Base-by-base conservation (phyloP, 1,139 yeast genomes). In the Yamadazyma friedrichii region DNA sequence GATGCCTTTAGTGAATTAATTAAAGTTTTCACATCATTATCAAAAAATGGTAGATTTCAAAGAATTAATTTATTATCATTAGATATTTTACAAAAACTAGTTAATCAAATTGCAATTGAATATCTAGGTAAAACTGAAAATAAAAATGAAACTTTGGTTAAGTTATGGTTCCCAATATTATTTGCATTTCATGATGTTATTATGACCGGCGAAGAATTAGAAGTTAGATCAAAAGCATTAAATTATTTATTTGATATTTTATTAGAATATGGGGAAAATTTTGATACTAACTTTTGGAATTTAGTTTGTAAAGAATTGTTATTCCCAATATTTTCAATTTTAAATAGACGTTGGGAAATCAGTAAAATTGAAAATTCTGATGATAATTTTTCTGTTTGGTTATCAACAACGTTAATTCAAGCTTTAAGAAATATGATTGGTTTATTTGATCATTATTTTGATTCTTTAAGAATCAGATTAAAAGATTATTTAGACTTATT, bases 381-480 rank as follows among this genome's bases (percentile, higher is more conserved):
- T 47, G 98, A 93, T 58, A 93, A 86, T 49, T 64, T 89, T 53
- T 87, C 96, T 32, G 95, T 94, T 13, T 94, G 98, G 98, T 68
- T 93, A 40, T 88, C 97, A 0, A 91, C 98, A 0, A 94, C 98
- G 0, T 76, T 94, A 62, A 89, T 94, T 44, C 98, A 94, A 62
- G 98, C 98, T 0, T 71, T 94, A 56, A 80, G 95, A 59, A 88
- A 88, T 55, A 79, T 91, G 84, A 82, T 93, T 51, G 82, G 87
- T 0, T 68, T 94, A 44, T 84, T 91, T 55, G 78, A 91, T 1
- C 86, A 83, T 48, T 91, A 86, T 62, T 93, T 88, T 60, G 84
- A 76, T 28, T 76, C 82, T 2, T 75, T 93, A 55, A 82, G 82
- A 49, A 72, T 78, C 33, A 79, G 86, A 78, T 70, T 93, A 42